These are phyloP conservation scores for Colletotrichum eremochloae DNA, from an alignment of 2,329 filamentous ascomycete species.

Conservation along the genomic window DNA sequence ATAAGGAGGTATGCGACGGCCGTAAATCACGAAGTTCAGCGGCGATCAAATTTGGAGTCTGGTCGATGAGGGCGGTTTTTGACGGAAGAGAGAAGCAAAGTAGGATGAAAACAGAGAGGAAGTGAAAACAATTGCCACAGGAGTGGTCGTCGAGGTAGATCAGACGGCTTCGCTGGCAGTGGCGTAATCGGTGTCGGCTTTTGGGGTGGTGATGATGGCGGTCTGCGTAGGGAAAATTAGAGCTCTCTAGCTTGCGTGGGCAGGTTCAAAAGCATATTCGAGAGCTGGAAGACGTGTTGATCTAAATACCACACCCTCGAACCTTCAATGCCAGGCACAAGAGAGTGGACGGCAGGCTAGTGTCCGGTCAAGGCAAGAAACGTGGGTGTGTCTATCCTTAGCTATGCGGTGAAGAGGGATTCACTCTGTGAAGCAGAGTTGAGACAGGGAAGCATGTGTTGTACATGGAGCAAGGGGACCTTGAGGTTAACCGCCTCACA, in stretches of 20 bases:
- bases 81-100: not conserved
- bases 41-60: slow-evolving; percentile 30
- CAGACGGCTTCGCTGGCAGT: slow-evolving; percentile 13
- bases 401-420: slow-evolving; percentile 38
- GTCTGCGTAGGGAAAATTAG: slow-evolving; percentile 22
- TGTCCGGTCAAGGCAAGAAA: slow-evolving; percentile 32
- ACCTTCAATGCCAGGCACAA: slow-evolving; percentile 19
- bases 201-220: slow-evolving; percentile 14
- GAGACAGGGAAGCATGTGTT: slow-evolving; percentile 28
- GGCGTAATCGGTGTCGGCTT: slow-evolving; percentile 24
- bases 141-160: slow-evolving; percentile 13
- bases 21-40: slow-evolving; percentile 37
- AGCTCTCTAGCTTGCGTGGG: slow-evolving; percentile 20
- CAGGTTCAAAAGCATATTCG: not conserved
- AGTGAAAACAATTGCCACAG: not conserved
- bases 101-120: not conserved
- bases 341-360: slow-evolving; percentile 24
- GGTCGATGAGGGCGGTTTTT: not conserved
- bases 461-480: slow-evolving; percentile 40
- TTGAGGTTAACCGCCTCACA: slow-evolving; percentile 20
- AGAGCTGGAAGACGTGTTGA: slow-evolving; percentile 27
- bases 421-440: slow-evolving; percentile 32
- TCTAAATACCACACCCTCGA: slow-evolving; percentile 39
- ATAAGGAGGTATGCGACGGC: slow-evolving; percentile 32
- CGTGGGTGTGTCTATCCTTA: slow-evolving; percentile 36